Evolutionary conservation across 1,284 basidiomycete species (phyloP).

Genomic region (Ganoderma lingzhi): DNA sequence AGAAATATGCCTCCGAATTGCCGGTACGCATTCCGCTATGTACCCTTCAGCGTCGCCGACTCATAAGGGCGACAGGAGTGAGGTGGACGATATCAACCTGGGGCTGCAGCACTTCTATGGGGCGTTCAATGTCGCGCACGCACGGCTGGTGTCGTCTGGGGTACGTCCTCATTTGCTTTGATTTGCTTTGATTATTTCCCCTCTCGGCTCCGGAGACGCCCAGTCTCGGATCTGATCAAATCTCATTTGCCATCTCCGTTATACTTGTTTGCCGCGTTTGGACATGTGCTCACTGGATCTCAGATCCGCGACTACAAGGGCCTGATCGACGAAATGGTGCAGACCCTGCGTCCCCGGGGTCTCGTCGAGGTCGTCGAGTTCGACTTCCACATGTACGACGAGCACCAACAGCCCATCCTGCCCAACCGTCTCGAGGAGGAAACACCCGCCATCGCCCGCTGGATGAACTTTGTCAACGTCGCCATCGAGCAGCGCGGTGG

Average conservation of each 20-base stretch:
- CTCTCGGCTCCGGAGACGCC: conserved; percentile 23
- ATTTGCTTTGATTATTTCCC: conserved; percentile 20
- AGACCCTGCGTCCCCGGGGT: conserved; percentile 73
- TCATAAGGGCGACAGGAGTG: conserved; percentile 57
- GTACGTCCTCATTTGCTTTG: conserved; percentile 50
- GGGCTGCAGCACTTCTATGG: conserved; percentile 83
- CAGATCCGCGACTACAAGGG: conserved; percentile 74
- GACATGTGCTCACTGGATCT: conserved; percentile 31
- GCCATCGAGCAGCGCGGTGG: conserved; percentile 67
- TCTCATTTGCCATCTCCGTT: conserved; percentile 37
- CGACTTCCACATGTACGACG: conserved; percentile 69
- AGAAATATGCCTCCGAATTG: conserved; percentile 74
- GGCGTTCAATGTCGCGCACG: conserved; percentile 78
- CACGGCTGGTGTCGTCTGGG: conserved; percentile 72
- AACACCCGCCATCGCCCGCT: conserved; percentile 65
- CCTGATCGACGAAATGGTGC: conserved; percentile 72
- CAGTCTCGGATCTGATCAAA: conserved; percentile 27
- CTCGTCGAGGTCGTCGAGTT: conserved; percentile 72
- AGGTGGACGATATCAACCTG: conserved; percentile 84
- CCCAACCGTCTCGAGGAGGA: conserved; percentile 44
- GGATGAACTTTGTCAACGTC: conserved; percentile 59
- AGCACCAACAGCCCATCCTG: conserved; percentile 53
- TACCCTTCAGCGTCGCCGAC: conserved; percentile 15
- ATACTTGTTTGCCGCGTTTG: conserved; percentile 26
- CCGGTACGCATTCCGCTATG: conserved; percentile 52